Conservation (phyloP, 768 basidiomycete species). For the Suillus bovinus region DNA sequence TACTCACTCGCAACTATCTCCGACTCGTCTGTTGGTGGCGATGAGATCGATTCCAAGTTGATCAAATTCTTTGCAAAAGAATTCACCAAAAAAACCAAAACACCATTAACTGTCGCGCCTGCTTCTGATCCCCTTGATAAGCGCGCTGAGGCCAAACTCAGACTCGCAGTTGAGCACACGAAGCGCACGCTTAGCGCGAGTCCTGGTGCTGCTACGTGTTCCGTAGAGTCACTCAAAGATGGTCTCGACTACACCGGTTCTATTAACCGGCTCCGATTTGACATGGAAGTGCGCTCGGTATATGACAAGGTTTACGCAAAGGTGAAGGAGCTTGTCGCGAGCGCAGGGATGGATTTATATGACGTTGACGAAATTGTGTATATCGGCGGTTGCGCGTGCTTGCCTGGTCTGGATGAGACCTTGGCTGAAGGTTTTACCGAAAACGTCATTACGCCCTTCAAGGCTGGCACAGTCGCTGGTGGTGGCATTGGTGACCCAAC, state of each 20-base stretch:
- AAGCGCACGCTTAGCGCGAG: slow-evolving; percentile 91
- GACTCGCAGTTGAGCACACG: slow-evolving; percentile 90
- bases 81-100: slow-evolving; percentile 95
- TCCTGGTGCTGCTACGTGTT: slow-evolving; percentile 84
- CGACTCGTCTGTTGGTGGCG: slow-evolving; percentile 54
- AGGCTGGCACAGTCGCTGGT: slow-evolving; percentile 64
- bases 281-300: slow-evolving; percentile 59
- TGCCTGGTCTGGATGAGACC: slow-evolving; percentile 74
- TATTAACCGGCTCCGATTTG: slow-evolving; percentile 57
- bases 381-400: slow-evolving; percentile 70
- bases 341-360: slow-evolving; percentile 57
- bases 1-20: slow-evolving; percentile 58
- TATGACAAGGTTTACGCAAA: slow-evolving; percentile 57
- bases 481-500: slow-evolving; percentile 79
- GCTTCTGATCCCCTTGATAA: slow-evolving; percentile 59
- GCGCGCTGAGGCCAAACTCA: slow-evolving; percentile 91
- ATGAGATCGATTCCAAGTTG: slow-evolving; percentile 77
- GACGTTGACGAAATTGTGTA: slow-evolving; percentile 81
- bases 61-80: slow-evolving; percentile 93
- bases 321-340: slow-evolving; percentile 52
- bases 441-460: slow-evolving; percentile 64
- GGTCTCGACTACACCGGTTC: slow-evolving; percentile 86
- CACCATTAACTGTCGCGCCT: slow-evolving; percentile 63
- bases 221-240: slow-evolving; percentile 92
- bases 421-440: slow-evolving; percentile 56